phyloP scores from a whole-genome alignment of 1,139 yeast genomes.

The Taphrina communis region DNA sequence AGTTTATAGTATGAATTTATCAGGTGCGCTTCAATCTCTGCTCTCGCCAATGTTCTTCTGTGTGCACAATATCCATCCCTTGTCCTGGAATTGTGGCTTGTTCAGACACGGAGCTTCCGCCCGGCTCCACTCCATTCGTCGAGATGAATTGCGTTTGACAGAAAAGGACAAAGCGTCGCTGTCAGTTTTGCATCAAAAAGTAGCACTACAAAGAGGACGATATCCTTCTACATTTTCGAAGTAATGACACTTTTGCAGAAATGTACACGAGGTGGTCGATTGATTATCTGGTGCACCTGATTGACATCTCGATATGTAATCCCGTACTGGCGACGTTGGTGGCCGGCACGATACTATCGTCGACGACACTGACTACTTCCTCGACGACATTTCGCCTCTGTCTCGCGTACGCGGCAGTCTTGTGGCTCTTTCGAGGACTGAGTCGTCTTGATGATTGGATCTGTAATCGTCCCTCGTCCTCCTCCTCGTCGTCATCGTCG shows the following conservation, averaged over 20 bases:
- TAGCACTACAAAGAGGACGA: no score
- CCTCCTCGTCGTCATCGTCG: no score
- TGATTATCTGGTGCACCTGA: slow-evolving; percentile 1
- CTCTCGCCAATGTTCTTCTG: background rate
- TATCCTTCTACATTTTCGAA: no score
- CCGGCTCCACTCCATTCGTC: slow-evolving; percentile 2
- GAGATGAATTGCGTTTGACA: slow-evolving; percentile 1
- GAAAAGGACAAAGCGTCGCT: slow-evolving; percentile 4
- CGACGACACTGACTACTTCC: background rate
- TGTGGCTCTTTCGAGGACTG: background rate
- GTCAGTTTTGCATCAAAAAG: background rate
- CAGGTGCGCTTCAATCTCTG: no score
- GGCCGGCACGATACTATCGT: slow-evolving; percentile 2
- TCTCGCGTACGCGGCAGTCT: background rate
- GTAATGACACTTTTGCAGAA: background rate
- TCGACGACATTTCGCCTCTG: background rate
- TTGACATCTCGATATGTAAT: background rate
- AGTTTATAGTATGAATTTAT: no score
- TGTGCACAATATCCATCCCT: no score
- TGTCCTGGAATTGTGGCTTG: background rate
- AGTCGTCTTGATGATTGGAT: background rate
- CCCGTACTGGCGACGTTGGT: slow-evolving; percentile 19
- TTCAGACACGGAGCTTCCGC: background rate
- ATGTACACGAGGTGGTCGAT: background rate
- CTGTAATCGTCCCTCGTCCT: background rate